Conservation (phyloP, 1,284 basidiomycete genomes). For the Cutaneotrichosporon daszewskae region DNA sequence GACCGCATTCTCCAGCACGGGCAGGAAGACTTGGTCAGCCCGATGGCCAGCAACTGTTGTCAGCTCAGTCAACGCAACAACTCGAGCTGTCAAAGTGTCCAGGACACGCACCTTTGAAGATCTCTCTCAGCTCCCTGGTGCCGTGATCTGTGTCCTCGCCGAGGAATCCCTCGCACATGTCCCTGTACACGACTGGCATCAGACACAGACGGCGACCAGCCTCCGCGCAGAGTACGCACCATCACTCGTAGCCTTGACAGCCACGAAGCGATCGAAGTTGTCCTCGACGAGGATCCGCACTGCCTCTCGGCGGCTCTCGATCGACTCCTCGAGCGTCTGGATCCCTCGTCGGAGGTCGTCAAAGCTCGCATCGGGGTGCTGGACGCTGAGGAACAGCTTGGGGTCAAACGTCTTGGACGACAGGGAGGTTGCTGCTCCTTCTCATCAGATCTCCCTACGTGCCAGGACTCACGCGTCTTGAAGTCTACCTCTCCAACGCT, state of each 20-base stretch:
- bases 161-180: slow-evolving; percentile 88
- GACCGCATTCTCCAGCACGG: slow-evolving; percentile 90
- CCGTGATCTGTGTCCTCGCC: slow-evolving; percentile 72
- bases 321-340: slow-evolving; percentile 62
- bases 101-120: slow-evolving; percentile 73
- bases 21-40: slow-evolving; percentile 92
- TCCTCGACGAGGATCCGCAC: slow-evolving; percentile 92
- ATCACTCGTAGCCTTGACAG: slow-evolving; percentile 93
- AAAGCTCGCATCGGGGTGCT: slow-evolving; percentile 94
- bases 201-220: too few relatives aligned
- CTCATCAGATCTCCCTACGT: neutral
- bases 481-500: slow-evolving; percentile 37
- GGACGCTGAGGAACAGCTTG: slow-evolving; percentile 81
- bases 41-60: slow-evolving; percentile 62
- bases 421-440: slow-evolving; percentile 73
- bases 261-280: slow-evolving; percentile 96
- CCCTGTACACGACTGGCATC: slow-evolving; percentile 71
- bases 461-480: slow-evolving; percentile 33
- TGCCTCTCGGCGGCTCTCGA: slow-evolving; percentile 85
- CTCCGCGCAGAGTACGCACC: slow-evolving; percentile 52
- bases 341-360: slow-evolving; percentile 79
- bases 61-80: neutral
- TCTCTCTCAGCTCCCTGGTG: slow-evolving; percentile 71
- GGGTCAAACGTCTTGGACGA: slow-evolving; percentile 94
- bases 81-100: too few relatives aligned